Base-by-base conservation (phyloP, 108 stramenopile genomes). In the Nitzschia inconspicua region DNA sequence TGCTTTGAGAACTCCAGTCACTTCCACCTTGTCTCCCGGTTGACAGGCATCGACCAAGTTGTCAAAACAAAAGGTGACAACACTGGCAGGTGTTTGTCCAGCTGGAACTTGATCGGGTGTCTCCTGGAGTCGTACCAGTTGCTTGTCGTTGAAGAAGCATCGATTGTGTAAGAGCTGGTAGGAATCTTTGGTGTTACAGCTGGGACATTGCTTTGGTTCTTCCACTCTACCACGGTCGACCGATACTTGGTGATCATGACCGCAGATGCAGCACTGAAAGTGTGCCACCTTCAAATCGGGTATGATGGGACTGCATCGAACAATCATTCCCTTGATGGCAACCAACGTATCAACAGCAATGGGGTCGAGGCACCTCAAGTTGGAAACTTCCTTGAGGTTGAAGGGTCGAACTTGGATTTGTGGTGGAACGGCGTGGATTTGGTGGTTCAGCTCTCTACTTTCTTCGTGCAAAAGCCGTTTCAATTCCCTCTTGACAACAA, bases 31-130 rank as follows among this genome's bases (percentile, higher is more conserved):
- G 65, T 99, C 99, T 19, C 98, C 98, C 0, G 99, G 99, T 28
- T 94, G 75, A 22, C 95, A 89, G 4, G 88, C 72, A 70, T 99
- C 99, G 18, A 98, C 97, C 40, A 99, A 75, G 61, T 97, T 96
- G 71, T 99, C 99, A 70, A 95, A 98, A 28, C 92, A 89, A 77
- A 97, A 98, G 9, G 96, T 66, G 7, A 95, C 84, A 37, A 96
- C 80, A 18, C 88, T 93, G 4, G 95, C 93, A 1, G 99, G 99
- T 19, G 99, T 99, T 65, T 98, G 98, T 25, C 99, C 99, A 16
- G 96, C 97, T 10, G 98, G 98, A 35, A 98, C 96, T 70, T 94
- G 86, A 59, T 97, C 95, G 9, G 98, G 97, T 4, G 96, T 96
- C 63, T 99, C 98, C 70, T 98, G 97, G 20, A 99, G 57, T 31